Evolutionary conservation across 768 basidiomycete genomes (phyloP).

Genomic region (Lactifluus pinguis): DNA sequence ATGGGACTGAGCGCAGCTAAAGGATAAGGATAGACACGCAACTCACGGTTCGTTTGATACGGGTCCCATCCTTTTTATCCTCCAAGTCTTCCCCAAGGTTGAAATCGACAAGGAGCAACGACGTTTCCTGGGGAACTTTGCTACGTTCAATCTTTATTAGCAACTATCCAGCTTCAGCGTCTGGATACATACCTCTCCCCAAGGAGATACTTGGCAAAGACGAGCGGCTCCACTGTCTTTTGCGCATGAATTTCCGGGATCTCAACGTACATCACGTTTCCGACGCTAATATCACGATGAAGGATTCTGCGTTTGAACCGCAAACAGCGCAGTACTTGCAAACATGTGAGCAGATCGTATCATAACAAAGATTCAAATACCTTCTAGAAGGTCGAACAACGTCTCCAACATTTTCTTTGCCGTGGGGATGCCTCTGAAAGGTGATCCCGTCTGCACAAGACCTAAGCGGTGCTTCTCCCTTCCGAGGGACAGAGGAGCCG

Average conservation of each 20-base stretch:
- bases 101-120: slow-evolving; percentile 5
- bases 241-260: too few relatives aligned
- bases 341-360: too few relatives aligned
- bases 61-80: neutral
- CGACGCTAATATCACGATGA: neutral
- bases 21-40: neutral
- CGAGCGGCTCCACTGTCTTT: neutral
- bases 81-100: neutral
- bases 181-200: neutral
- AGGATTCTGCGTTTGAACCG: neutral
- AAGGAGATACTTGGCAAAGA: neutral
- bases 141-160: slow-evolving; percentile 1
- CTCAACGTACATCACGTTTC: neutral
- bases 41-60: neutral
- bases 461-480: too few relatives aligned
- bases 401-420: too few relatives aligned
- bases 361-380: neutral
- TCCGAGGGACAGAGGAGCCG: too few relatives aligned
- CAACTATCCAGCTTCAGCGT: neutral
- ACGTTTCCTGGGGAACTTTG: neutral
- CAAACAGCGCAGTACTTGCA: neutral
- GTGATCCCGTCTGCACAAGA: too few relatives aligned
- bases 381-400: too few relatives aligned
- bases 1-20: neutral
- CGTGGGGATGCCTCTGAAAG: too few relatives aligned